Evolutionary conservation across 2,329 filamentous ascomycete species (phyloP).

Genomic region (Aspergillus sp.): DNA sequence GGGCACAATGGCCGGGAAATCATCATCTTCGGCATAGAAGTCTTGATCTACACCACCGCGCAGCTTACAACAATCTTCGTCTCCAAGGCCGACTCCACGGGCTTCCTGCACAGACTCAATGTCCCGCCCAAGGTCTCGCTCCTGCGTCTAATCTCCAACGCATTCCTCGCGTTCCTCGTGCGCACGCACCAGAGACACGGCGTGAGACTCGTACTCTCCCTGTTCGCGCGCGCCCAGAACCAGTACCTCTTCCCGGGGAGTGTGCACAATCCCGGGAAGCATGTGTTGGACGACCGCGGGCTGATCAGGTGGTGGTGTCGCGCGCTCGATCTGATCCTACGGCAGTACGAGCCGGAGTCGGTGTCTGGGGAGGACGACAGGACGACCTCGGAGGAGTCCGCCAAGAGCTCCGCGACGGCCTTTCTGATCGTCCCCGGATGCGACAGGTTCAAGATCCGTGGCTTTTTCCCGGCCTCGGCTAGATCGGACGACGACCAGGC

Average conservation of each 20-base stretch:
- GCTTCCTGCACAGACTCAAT: conserved; percentile 62
- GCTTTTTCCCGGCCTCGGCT: conserved; percentile 57
- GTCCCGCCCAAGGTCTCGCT: conserved; percentile 58
- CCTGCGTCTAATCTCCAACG: conserved; percentile 56
- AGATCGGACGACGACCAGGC: conserved; percentile 29
- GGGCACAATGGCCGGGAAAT: conserved; percentile 40
- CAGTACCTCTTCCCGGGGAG: conserved; percentile 95
- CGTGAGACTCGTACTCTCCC: conserved; percentile 65
- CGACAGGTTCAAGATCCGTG: conserved; percentile 68
- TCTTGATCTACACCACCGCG: conserved; percentile 76
- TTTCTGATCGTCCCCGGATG: conserved; percentile 84
- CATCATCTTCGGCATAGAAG: conserved; percentile 73
- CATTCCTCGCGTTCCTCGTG: conserved; percentile 69
- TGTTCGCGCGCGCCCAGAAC: conserved; percentile 84
- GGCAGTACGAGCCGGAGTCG: conserved; percentile 35
- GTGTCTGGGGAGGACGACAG: conserved; percentile 23
- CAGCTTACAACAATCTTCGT: conserved; percentile 82
- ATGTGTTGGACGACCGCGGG: conserved; percentile 82
- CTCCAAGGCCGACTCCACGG: conserved; percentile 93
- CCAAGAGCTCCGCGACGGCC: conserved; percentile 48
- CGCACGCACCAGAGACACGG: conserved; percentile 54
- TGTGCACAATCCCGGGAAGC: conserved; percentile 72
- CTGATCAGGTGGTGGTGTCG: conserved; percentile 95
- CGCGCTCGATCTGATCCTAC: conserved; percentile 67
- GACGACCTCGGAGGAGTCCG: conserved; percentile 20